Evolutionary conservation across 345 rosid species (phyloP).

Genomic region (Iberis pinnata): DNA sequence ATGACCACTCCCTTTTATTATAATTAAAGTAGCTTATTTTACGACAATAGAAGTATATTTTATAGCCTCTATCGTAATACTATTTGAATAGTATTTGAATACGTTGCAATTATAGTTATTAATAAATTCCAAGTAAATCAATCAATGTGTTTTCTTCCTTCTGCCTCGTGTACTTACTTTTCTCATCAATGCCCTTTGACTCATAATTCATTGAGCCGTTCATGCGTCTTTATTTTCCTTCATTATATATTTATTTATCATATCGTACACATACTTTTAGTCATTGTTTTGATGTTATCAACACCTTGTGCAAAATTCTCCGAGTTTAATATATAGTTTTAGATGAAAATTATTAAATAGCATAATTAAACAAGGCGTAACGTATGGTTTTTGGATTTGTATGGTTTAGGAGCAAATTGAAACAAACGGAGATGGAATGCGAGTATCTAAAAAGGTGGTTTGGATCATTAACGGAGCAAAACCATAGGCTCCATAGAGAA

Average conservation of each 20-base stretch:
- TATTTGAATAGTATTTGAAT: not conserved
- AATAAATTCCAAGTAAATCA: not conserved
- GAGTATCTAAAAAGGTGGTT: constrained; percentile 92
- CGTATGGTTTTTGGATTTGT: not conserved
- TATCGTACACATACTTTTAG: not conserved
- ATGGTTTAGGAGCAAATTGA: constrained; percentile 75
- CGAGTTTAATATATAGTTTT: not conserved
- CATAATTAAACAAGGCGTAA: not conserved
- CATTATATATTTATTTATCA: not conserved
- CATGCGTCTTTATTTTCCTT: constrained; percentile 24
- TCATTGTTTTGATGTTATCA: constrained; percentile 2
- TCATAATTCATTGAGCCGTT: constrained; percentile 24
- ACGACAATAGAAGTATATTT: too few species aligned
- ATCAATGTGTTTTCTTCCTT: constrained; percentile 22
- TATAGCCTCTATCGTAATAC: not conserved
- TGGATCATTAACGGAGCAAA: constrained; percentile 82
- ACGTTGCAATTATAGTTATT: too few species aligned
- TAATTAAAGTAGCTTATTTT: too few species aligned
- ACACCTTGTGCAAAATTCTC: not conserved
- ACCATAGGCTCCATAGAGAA: constrained; percentile 77
- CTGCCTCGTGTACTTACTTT: constrained; percentile 27
- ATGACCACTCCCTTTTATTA: constrained; percentile 15
- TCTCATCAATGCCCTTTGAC: constrained; percentile 32
- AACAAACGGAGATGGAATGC: constrained; percentile 95
- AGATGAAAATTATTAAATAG: not conserved